These are phyloP conservation scores for Melanomma pulvis-pyrius DNA, from an alignment of 495 filamentous ascomycete species.

Conservation along the genomic window DNA sequence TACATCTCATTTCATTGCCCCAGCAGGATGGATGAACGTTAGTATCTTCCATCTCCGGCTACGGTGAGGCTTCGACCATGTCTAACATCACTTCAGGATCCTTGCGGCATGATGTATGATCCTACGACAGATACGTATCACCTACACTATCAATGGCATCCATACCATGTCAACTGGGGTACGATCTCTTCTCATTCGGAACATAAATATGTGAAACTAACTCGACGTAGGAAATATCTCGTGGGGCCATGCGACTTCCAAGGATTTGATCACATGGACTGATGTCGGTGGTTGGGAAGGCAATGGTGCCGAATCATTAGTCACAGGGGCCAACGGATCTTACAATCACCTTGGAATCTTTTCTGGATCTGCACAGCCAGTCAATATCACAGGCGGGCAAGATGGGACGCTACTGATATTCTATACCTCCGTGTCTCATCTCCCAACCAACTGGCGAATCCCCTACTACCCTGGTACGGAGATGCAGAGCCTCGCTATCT, in stretches of 20 bases:
- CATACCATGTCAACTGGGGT: slow-evolving; percentile 49
- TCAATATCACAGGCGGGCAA: slow-evolving; percentile 48
- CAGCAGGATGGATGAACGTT: slow-evolving; percentile 58
- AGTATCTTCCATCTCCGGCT: not conserved
- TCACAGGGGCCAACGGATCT: slow-evolving; percentile 37
- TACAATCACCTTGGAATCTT: slow-evolving; percentile 59
- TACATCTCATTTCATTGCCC: slow-evolving; percentile 55
- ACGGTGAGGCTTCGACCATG: not conserved
- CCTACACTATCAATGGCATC: slow-evolving; percentile 50
- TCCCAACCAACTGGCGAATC: slow-evolving; percentile 55
- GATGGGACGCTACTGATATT: slow-evolving; percentile 52
- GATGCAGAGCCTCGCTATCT: slow-evolving; percentile 54
- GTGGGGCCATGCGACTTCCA: slow-evolving; percentile 46
- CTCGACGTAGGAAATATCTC: slow-evolving; percentile 45
- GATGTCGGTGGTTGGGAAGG: slow-evolving; percentile 47
- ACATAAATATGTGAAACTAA: not conserved
- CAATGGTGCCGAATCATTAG: slow-evolving; percentile 41
- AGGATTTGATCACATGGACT: slow-evolving; percentile 42
- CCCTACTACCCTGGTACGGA: slow-evolving; percentile 56
- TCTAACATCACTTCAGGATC: slow-evolving; percentile 44
- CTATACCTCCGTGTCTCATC: slow-evolving; percentile 56
- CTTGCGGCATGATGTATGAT: slow-evolving; percentile 60
- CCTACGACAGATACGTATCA: slow-evolving; percentile 47
- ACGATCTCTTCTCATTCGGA: not conserved
- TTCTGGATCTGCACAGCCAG: slow-evolving; percentile 54